These are phyloP conservation scores for Hypomontagnella submonticulosa DNA, from an alignment of 495 filamentous ascomycete species.

Conservation along the genomic window DNA sequence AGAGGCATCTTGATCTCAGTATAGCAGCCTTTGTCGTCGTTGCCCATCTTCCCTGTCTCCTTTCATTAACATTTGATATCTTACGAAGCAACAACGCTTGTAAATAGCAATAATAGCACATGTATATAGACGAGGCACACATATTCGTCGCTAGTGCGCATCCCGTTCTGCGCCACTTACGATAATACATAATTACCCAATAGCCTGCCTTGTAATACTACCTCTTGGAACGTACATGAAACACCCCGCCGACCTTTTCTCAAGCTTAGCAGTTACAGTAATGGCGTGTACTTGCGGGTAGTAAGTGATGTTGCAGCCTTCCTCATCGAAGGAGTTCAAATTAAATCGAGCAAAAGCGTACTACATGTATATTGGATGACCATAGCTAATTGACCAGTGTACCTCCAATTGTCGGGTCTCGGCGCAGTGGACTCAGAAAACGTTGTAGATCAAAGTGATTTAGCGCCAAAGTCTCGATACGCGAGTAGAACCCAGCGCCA, in stretches of 20 bases:
- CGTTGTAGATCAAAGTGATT: slow-evolving; percentile 19
- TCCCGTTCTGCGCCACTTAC: slow-evolving; percentile 17
- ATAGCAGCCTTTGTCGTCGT: too few relatives aligned
- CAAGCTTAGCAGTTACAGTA: background rate
- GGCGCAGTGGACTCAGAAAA: slow-evolving; percentile 4
- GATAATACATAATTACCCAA: slow-evolving; percentile 8
- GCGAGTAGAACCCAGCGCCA: slow-evolving; percentile 36
- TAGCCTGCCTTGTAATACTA: slow-evolving; percentile 26
- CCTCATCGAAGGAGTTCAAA: background rate
- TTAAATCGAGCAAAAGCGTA: background rate
- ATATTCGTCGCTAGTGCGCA: too few relatives aligned
- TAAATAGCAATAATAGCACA: too few relatives aligned
- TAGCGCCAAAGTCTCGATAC: slow-evolving; percentile 35
- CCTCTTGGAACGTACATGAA: slow-evolving; percentile 43
- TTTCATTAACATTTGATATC: too few relatives aligned
- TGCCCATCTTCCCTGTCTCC: too few relatives aligned
- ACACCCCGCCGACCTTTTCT: slow-evolving; percentile 18
- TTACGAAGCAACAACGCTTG: too few relatives aligned
- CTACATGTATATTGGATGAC: background rate
- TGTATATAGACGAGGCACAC: too few relatives aligned
- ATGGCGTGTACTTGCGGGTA: slow-evolving; percentile 9
- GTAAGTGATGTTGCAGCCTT: slow-evolving; percentile 1
- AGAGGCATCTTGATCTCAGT: too few relatives aligned
- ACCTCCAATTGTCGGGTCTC: too few relatives aligned
- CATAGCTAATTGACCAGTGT: too few relatives aligned